Percentiles rank a stretch among this genome's conserved stretches.
Conservation (phyloP, 108 stramenopile genomes). For the Epithemia pelagica region DNA sequence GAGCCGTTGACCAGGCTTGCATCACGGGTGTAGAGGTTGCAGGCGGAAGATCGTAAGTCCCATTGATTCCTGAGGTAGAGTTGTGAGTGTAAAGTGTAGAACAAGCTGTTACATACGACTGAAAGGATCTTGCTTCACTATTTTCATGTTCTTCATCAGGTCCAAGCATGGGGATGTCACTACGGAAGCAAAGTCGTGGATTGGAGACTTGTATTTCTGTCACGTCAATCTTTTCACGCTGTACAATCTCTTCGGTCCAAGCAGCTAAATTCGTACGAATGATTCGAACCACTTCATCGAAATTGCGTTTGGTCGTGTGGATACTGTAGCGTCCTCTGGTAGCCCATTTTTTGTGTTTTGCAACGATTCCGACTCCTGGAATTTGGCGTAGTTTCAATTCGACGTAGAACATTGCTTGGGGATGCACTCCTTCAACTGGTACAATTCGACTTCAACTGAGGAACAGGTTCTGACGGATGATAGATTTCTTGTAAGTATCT, state of each 20-base stretch:
- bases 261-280: background rate
- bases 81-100: no score
- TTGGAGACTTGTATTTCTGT: no score
- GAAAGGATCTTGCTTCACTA: no score
- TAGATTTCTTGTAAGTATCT: background rate
- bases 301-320: background rate
- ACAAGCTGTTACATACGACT: no score
- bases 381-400: background rate
- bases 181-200: no score
- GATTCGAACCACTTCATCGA: background rate
- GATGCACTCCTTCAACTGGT: background rate
- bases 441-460: background rate
- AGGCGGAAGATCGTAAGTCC: no score
- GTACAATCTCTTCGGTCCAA: background rate
- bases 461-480: background rate
- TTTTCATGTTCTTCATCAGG: no score
- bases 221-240: no score
- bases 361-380: background rate
- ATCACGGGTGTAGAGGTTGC: no score
- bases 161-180: no score
- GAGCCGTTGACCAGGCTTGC: no score
- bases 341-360: background rate
- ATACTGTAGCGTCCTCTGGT: background rate
- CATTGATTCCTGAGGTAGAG: no score
- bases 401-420: background rate